Base-by-base conservation (phyloP, 1,139 yeast species). In the Saccharomycopsis hybrid region DNA sequence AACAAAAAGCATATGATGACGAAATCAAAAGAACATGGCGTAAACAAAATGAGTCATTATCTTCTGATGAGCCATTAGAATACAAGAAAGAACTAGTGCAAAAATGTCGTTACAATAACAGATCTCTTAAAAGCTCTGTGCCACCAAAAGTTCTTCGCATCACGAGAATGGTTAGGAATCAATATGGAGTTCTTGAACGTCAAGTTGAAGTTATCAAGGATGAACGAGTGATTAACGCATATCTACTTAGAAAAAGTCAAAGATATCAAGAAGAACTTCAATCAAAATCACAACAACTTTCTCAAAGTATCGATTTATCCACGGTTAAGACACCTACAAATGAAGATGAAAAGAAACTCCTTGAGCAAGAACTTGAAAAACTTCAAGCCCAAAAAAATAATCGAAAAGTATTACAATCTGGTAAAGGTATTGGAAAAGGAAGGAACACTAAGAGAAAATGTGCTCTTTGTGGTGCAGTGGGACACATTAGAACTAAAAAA, bases 391-490 rank as follows among this genome's bases (percentile, higher is more conserved):
- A 58, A 87, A 87, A 63, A 85, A 85, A 61, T 78, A 89, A 53
- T 80, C 78, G 55, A 86, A 81, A 57, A 71, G 83, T 48, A 73
- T 84, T 52, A 69, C 72, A 51, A 46, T 76, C 78, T 37, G 84
- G 83, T 11, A 79, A 77, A 57, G 86, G 85, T 40, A 77, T 78
- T 47, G 86, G 88, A 13, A 83, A 82, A 61, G 85, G 85, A 5
- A 87, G 86, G 62, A 80, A 89, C 51, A 86, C 86, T 1, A 82
- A 86, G 5, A 73, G 97, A 62, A 77, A 88, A 61, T 92, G 97
- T 69, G 89, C 95, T 3, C 85, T 95, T 1, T 92, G 97, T 73
- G 97, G 97, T 30, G 95, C 92, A 2, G 76, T 85, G 59, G 98
- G 97, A 0, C 98, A 92, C 65, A 92, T 90, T 56, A 76, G 95